Conservation (phyloP, 2,329 filamentous ascomycete species). For the Xylariaceae sp. region DNA sequence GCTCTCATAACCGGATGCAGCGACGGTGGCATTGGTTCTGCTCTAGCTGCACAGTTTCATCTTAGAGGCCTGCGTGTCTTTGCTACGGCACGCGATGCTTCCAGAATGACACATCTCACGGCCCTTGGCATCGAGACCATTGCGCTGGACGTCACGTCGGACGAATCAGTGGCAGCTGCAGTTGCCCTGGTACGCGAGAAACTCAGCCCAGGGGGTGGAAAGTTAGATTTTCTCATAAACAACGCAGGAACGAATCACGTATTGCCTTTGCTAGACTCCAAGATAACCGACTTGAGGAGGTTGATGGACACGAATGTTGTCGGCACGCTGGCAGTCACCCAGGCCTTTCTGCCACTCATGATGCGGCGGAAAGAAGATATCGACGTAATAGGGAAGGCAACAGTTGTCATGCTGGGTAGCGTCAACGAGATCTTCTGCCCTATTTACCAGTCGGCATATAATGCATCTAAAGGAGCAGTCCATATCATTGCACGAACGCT, state of each 20-base stretch:
- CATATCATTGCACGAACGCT: slow-evolving; percentile 24
- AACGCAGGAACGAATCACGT: slow-evolving; percentile 26
- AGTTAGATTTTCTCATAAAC: slow-evolving; percentile 27
- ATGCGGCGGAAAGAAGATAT: slow-evolving; percentile 14
- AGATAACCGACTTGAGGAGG: slow-evolving; percentile 16
- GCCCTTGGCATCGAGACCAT: slow-evolving; percentile 25
- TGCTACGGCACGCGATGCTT: slow-evolving; percentile 29
- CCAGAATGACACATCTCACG: slow-evolving; percentile 24
- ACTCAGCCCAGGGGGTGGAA: slow-evolving; percentile 6
- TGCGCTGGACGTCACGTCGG: slow-evolving; percentile 31
- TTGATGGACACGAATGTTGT: slow-evolving; percentile 30
- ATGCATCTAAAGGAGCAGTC: slow-evolving; percentile 32
- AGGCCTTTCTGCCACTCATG: slow-evolving; percentile 32
- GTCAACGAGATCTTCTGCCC: slow-evolving; percentile 31
- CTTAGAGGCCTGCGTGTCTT: slow-evolving; percentile 30
- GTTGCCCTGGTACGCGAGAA: slow-evolving; percentile 10
- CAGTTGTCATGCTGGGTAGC: slow-evolving; percentile 29
- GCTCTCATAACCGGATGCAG: slow-evolving; percentile 35
- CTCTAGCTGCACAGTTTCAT: slow-evolving; percentile 32
- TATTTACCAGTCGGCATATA: slow-evolving; percentile 31
- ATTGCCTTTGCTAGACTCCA: slow-evolving; percentile 24
- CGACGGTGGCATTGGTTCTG: slow-evolving; percentile 32
- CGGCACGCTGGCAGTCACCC: slow-evolving; percentile 31
- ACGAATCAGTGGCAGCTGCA: slow-evolving; percentile 23
- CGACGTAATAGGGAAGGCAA: slow-evolving; percentile 11